A percentile compares a stretch with the other conserved stretches of the same genome.
These are phyloP conservation scores for Nicotiana otophora DNA, from an alignment of 257 asterid genomes.

Conservation along the genomic window DNA sequence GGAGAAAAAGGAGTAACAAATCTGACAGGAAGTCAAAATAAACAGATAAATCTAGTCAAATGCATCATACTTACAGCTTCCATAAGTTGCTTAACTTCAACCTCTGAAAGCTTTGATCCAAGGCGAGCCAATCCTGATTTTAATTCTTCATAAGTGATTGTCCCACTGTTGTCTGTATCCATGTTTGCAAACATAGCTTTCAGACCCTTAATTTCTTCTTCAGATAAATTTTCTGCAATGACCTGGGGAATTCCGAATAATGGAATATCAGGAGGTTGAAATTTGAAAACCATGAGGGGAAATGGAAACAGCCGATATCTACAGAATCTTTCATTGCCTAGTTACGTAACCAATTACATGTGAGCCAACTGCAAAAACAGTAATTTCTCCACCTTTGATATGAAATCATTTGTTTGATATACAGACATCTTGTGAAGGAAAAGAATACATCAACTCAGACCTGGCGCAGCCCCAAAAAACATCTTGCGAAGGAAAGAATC, in stretches of 20 bases:
- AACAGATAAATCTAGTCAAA: background rate
- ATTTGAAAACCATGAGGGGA: background rate
- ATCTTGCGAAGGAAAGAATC: background rate
- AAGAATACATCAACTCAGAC: background rate
- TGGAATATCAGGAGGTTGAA: background rate
- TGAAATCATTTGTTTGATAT: background rate
- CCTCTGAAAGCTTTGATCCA: constrained; percentile 58
- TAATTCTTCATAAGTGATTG: constrained; percentile 62
- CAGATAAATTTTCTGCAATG: constrained; percentile 58
- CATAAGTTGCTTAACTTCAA: constrained; percentile 69
- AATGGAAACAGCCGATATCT: background rate
- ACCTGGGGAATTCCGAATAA: constrained; percentile 33
- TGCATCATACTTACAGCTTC: constrained; percentile 49
- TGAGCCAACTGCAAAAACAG: background rate
- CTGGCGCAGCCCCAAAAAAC: background rate
- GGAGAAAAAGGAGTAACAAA: background rate
- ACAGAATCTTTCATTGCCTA: background rate
- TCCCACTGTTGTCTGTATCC: constrained; percentile 66
- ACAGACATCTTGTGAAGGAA: background rate
- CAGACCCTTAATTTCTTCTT: constrained; percentile 67
- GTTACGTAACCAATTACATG: background rate
- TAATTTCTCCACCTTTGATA: background rate
- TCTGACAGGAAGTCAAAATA: background rate
- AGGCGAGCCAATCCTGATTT: constrained; percentile 60
- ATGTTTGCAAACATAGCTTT: constrained; percentile 55